Base-by-base conservation (phyloP, 805 yeast species). In the Komagataella mondaviorum region DNA sequence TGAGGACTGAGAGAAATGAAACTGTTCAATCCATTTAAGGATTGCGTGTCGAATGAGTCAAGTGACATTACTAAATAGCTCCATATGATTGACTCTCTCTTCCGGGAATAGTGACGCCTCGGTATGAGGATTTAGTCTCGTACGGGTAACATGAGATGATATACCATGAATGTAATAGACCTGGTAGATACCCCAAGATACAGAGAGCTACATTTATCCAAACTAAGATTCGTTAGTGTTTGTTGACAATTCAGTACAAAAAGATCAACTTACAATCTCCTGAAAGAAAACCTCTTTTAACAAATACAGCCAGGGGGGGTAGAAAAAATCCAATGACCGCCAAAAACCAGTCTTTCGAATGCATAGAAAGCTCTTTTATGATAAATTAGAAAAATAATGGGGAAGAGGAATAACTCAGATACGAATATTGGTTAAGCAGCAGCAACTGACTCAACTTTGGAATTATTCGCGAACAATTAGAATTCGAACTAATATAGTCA, bases 81-180 rank as follows among this genome's bases (percentile, higher is more conserved):
- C 71, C 71, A 46, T 68, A 68, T 24, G 55, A 57, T 20, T 59
- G 60, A 10, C 60, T 58, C 23, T 66, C 68, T 51, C 70, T 61
- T 20, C 71, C 71, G 4, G 71, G 70, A 12, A 64, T 47, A 7
- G 71, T 68, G 45, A 63, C 63, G 23, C 71, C 70, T 3, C 51
- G 51, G 52, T 63, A 64, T 1, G 56, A 53, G 5, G 63, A 54
- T 4, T 53, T 48, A 4, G 60, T 49, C n/a, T 66, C 67, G 22
- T 65, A 60, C 7, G 95, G 95, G 61, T 84, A 84, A 58, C 77
- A 72, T 51, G 88, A 79, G 52, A 87, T 85, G 59, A 87, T 83
- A 64, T 85, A 87, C 78, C 87, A 82, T 45, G 83, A 70, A 60
- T 87, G 95, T 54, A 87, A 64, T 44, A 86, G 73, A 8, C 93